These are phyloP conservation scores for Wilcoxina mikolae DNA, from an alignment of 495 filamentous ascomycete species.

Conservation along the genomic window DNA sequence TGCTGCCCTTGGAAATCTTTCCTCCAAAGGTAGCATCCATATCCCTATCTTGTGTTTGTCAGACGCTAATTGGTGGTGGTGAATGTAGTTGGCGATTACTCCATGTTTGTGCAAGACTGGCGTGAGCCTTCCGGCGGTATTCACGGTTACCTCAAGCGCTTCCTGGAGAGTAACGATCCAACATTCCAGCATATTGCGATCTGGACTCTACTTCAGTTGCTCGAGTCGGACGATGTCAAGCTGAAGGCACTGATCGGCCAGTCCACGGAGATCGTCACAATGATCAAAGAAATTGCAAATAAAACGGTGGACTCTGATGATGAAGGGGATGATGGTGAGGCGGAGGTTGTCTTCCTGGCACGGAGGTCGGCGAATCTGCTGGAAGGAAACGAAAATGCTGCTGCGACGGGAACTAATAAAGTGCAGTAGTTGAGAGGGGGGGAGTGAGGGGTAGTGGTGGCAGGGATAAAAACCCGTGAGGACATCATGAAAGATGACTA, in stretches of 20 bases:
- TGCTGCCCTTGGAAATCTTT: slow-evolving; percentile 85
- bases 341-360: slow-evolving; percentile 83
- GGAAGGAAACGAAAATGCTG: not conserved
- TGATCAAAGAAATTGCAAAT: slow-evolving; percentile 81
- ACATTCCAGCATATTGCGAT: slow-evolving; percentile 99
- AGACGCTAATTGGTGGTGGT: slow-evolving; percentile 24
- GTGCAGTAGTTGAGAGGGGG: too few relatives aligned
- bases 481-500: too few relatives aligned
- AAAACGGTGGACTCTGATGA: slow-evolving; percentile 81
- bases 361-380: slow-evolving; percentile 68
- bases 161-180: slow-evolving; percentile 83
- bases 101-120: slow-evolving; percentile 90
- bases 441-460: too few relatives aligned
- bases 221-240: slow-evolving; percentile 82
- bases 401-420: too few relatives aligned
- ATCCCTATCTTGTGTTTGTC: slow-evolving; percentile 1
- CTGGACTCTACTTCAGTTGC: slow-evolving; percentile 88
- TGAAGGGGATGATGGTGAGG: slow-evolving; percentile 67
- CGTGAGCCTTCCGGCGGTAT: slow-evolving; percentile 82
- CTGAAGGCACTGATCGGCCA: slow-evolving; percentile 73
- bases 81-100: slow-evolving; percentile 74
- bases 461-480: too few relatives aligned
- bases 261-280: slow-evolving; percentile 72
- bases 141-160: slow-evolving; percentile 82
- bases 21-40: slow-evolving; percentile 63